Evolutionary conservation across 768 basidiomycete species (phyloP).

Genomic region (Hemileccinum impolitum): DNA sequence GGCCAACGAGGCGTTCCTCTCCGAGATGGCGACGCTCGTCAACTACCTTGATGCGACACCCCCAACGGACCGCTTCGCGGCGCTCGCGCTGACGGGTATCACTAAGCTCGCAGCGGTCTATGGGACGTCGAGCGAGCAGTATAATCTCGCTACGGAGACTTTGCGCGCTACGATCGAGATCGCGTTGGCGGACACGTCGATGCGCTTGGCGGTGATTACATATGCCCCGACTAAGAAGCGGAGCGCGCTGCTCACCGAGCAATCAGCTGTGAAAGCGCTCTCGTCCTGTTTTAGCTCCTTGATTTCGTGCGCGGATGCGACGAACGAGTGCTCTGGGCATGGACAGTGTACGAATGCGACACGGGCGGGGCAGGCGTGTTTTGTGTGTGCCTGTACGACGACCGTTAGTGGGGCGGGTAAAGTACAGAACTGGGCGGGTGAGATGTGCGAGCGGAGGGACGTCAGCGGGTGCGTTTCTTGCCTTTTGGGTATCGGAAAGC

Average conservation of each 20-base stretch:
- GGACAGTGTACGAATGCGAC: conserved; percentile 62
- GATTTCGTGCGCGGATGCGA: conserved; percentile 58
- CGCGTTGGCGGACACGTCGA: conserved; percentile 35
- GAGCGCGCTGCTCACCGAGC: conserved; percentile 39
- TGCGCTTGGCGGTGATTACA: conserved; percentile 54
- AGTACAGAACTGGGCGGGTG: conserved; percentile 70
- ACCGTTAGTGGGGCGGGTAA: conserved; percentile 53
- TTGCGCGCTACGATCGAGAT: conserved; percentile 48
- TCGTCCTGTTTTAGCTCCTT: conserved; percentile 59
- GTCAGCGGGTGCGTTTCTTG: conserved; percentile 65
- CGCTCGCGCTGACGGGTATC: conserved; percentile 55
- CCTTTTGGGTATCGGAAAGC: not conserved
- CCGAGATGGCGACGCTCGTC: conserved; percentile 43
- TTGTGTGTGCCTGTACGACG: conserved; percentile 41
- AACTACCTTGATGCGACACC: conserved; percentile 43
- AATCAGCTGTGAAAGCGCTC: conserved; percentile 52
- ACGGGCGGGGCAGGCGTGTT: conserved; percentile 56
- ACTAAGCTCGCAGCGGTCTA: conserved; percentile 43
- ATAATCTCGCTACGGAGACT: conserved; percentile 41
- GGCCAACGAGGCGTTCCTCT: conserved; percentile 37
- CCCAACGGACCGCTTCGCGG: conserved; percentile 52
- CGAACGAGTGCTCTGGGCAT: conserved; percentile 64
- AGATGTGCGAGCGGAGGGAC: conserved; percentile 74
- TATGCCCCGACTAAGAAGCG: conserved; percentile 41
- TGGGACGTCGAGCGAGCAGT: conserved; percentile 54